Base-by-base conservation (phyloP, 2,329 filamentous ascomycete species). In the Aureobasidium sp. region DNA sequence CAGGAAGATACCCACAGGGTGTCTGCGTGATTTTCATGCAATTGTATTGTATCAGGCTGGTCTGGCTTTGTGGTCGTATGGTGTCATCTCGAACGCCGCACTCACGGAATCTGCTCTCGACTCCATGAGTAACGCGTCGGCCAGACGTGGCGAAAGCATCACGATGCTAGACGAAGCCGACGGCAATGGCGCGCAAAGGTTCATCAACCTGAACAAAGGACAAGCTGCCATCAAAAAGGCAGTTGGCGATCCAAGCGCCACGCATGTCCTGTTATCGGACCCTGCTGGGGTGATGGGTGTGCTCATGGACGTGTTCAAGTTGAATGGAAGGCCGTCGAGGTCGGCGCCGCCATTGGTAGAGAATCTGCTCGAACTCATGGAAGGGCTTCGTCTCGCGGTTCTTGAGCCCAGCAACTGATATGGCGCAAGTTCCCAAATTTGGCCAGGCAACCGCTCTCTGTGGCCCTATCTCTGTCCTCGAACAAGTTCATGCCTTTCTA, bases 1-100 rank as follows among this genome's bases (percentile, higher is more conserved):
- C 1, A 82, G 84, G 47, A 68, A 70, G 17, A 66, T 74, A 5
- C 70, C 69, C 29, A 66, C 67, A n/a, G 70, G 71, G 11, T 65
- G 72, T 11, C 70, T 73, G 27, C 72, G 71, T 61, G 84, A 87
- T 65, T 89, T 90, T 70, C 83, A 84, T 64, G 86, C 87, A 0
- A 82, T 90, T 7, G 84, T 83, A 0, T 80, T 89, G 0, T 88
- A 89, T 69, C 87, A 90, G 69, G 86, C 85, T 4, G 80, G 82
- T 14, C 76, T 91, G 5, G 83, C 84, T 0, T 75, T 90, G 44
- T 91, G 88, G 88, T 82, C 82, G 0, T 89, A 87, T 66, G 85
- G 86, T 0, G 82, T 89, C 52, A 71, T 78, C 57, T 74, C 73
- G 15, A 73, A 73, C 29, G 65, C 68, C 1, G 79, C 68, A 62